These are phyloP conservation scores for Phytophthora foliorum DNA, from an alignment of 352 stramenopile genomes.

Conservation along the genomic window DNA sequence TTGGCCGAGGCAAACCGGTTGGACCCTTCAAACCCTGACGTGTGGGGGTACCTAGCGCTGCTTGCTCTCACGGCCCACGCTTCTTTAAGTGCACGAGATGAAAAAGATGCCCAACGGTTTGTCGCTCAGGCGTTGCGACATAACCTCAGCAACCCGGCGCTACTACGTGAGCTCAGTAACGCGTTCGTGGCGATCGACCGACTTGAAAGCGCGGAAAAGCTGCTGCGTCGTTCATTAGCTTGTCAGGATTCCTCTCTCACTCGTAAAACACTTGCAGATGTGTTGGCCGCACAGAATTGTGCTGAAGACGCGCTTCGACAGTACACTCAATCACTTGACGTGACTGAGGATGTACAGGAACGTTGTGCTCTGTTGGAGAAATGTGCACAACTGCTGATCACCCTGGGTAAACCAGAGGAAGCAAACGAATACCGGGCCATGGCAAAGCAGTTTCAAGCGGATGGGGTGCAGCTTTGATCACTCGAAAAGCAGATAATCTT, in stretches of 20 bases:
- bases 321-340: constrained; percentile 72
- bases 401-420: constrained; percentile 74
- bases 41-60: constrained; percentile 85
- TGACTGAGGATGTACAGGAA: constrained; percentile 45
- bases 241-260: constrained; percentile 82
- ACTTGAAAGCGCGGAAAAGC: constrained; percentile 74
- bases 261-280: constrained; percentile 80
- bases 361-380: constrained; percentile 65
- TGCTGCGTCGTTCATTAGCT: constrained; percentile 72
- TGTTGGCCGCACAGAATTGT: constrained; percentile 83
- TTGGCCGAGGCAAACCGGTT: constrained; percentile 82
- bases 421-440: constrained; percentile 74
- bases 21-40: constrained; percentile 70
- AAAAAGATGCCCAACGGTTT: constrained; percentile 54
- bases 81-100: constrained; percentile 41
- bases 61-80: constrained; percentile 46
- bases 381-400: constrained; percentile 72
- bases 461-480: constrained; percentile 18
- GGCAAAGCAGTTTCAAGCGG: constrained; percentile 52
- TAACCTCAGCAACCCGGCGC: constrained; percentile 65
- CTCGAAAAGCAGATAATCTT: constrained; percentile 18
- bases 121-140: constrained; percentile 72
- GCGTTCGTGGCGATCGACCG: constrained; percentile 82
- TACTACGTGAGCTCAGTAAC: constrained; percentile 86
- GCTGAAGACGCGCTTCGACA: constrained; percentile 76